These are phyloP conservation scores for Roridomyces roridus DNA, from an alignment of 768 basidiomycete species.

Conservation along the genomic window DNA sequence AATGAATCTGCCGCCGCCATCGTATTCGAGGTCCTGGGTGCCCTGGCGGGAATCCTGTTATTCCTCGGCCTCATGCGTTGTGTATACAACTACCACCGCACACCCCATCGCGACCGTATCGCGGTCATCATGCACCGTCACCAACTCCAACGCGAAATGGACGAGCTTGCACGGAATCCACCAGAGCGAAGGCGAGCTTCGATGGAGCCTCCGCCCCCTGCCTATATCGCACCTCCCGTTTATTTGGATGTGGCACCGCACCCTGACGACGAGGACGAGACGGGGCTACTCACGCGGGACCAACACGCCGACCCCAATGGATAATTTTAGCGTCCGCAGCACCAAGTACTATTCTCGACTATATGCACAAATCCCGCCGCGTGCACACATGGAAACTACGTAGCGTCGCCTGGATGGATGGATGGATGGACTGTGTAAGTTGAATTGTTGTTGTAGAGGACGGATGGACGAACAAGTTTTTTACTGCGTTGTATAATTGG, in stretches of 20 bases:
- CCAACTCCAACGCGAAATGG: conserved; percentile 57
- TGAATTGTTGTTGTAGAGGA: too few species aligned
- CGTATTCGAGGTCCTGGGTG: conserved; percentile 53
- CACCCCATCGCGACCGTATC: conserved; percentile 53
- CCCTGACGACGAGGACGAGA: conserved; percentile 28
- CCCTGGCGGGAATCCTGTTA: conserved; percentile 41
- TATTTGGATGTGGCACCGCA: too few species aligned
- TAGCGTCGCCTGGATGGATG: too few species aligned
- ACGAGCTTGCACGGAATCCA: conserved; percentile 49
- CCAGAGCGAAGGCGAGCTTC: conserved; percentile 31
- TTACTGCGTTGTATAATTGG: too few species aligned
- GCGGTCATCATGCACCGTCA: conserved; percentile 48
- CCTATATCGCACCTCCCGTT: conserved; percentile 57
- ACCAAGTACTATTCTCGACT: too few species aligned
- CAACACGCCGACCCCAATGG: not conserved
- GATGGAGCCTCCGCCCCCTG: conserved; percentile 53
- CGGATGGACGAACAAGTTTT: too few species aligned
- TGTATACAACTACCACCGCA: conserved; percentile 47
- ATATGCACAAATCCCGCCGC: too few species aligned
- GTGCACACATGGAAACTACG: too few species aligned
- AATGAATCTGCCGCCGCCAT: conserved; percentile 24
- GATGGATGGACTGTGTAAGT: too few species aligned
- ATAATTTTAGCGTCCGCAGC: not conserved
- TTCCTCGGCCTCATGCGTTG: conserved; percentile 47
- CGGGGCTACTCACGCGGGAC: not conserved